Percentiles rank a stretch among this genome's conserved stretches.
phyloP scores from a whole-genome alignment of 2,329 filamentous ascomycete species.

The Pyrenochaeta sp. region DNA sequence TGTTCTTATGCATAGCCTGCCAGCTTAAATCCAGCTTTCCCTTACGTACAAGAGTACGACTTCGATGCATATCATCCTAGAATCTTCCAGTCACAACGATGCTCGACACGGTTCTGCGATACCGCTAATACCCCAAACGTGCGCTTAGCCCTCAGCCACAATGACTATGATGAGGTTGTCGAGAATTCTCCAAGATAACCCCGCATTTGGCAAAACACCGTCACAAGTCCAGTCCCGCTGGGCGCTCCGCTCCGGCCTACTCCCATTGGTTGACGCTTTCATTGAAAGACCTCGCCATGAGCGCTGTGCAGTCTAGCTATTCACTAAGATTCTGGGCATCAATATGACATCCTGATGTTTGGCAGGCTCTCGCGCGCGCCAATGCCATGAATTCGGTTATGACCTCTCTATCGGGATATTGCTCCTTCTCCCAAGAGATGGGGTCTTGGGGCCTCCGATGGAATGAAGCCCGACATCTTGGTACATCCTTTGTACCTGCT shows the following conservation, averaged over 20 bases:
- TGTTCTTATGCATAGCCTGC: too few species aligned
- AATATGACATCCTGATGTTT: neutral
- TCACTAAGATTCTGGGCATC: neutral
- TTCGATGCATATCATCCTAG: too few species aligned
- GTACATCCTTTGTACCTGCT: neutral
- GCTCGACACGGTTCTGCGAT: too few species aligned
- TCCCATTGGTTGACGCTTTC: constrained; percentile 7
- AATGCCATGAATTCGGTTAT: neutral
- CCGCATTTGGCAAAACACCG: constrained; percentile 22
- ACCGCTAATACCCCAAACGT: neutral
- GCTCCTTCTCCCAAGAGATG: neutral
- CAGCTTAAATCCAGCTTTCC: too few species aligned
- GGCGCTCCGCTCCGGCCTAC: neutral
- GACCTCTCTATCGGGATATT: neutral
- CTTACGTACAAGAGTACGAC: too few species aligned
- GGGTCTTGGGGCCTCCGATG: neutral
- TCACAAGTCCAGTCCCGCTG: constrained; percentile 8
- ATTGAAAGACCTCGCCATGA: neutral
- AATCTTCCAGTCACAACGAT: too few species aligned
- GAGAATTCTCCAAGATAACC: constrained; percentile 18
- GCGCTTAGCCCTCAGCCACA: neutral
- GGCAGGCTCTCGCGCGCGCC: neutral
- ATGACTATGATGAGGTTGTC: constrained; percentile 1
- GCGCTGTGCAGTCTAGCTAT: neutral
- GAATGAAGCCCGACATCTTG: neutral